phyloP scores from a whole-genome alignment of 2,329 filamentous ascomycete genomes.

The Cladosporium halotolerans region DNA sequence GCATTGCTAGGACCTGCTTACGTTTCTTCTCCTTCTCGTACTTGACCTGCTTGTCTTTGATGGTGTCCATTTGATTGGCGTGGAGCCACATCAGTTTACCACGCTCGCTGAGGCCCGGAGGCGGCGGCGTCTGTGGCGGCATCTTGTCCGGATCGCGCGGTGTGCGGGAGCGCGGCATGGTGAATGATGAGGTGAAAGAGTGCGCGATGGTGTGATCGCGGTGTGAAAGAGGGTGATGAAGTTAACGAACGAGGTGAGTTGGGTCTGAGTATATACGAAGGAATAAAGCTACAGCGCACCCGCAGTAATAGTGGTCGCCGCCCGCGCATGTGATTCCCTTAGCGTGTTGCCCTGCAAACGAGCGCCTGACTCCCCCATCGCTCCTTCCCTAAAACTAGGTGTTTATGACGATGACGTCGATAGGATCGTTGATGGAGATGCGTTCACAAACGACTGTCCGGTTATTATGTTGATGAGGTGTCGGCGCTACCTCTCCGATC shows the following conservation, averaged over 20 bases:
- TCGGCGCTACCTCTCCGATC: too few species aligned
- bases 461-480: too few species aligned
- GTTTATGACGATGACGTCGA: too few species aligned
- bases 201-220: neutral
- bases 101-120: neutral
- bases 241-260: neutral
- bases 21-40: neutral
- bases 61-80: neutral
- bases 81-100: neutral
- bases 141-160: neutral
- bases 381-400: neutral
- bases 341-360: neutral
- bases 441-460: too few species aligned
- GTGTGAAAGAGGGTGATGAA: neutral
- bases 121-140: neutral
- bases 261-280: slow-evolving; percentile 3
- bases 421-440: too few species aligned
- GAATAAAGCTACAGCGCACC: neutral
- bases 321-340: neutral
- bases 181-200: neutral
- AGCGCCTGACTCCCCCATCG: neutral
- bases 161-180: neutral
- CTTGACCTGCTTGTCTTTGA: neutral
- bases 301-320: neutral
- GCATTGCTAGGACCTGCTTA: neutral